Evolutionary conservation across 2,329 filamentous ascomycete species (phyloP).

Genomic region (Apiospora sp.): DNA sequence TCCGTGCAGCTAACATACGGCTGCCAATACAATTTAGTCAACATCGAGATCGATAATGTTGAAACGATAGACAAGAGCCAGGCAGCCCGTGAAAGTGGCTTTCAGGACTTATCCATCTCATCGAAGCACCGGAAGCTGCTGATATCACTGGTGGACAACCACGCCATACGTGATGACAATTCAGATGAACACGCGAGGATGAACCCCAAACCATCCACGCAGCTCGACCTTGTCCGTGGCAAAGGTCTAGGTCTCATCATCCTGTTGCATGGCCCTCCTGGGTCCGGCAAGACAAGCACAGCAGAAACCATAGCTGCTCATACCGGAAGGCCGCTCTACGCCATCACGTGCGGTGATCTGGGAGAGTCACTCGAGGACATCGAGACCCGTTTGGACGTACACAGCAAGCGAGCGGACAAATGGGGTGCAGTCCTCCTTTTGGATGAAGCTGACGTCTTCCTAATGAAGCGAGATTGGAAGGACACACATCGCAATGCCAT

Average conservation of each 20-base stretch:
- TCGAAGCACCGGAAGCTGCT: constrained; percentile 23
- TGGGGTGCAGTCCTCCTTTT: constrained; percentile 48
- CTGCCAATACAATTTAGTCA: neutral
- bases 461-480: constrained; percentile 43
- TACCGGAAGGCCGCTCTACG: constrained; percentile 43
- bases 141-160: constrained; percentile 29
- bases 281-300: constrained; percentile 50
- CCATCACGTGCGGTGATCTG: constrained; percentile 41
- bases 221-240: constrained; percentile 30
- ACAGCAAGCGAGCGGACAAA: constrained; percentile 50
- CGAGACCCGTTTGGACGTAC: constrained; percentile 33
- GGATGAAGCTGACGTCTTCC: constrained; percentile 43
- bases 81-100: constrained; percentile 14
- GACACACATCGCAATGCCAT: constrained; percentile 32
- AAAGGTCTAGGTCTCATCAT: constrained; percentile 50
- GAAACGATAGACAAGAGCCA: constrained; percentile 23
- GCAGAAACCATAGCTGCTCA: constrained; percentile 48
- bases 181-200: neutral
- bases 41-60: constrained; percentile 19
- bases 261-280: constrained; percentile 53
- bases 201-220: constrained; percentile 7
- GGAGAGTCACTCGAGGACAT: constrained; percentile 36
- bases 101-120: constrained; percentile 16
- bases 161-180: constrained; percentile 17
- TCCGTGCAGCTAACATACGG: neutral